phyloP scores from a whole-genome alignment of 2,329 filamentous ascomycete species.

The Alternaria sp. region DNA sequence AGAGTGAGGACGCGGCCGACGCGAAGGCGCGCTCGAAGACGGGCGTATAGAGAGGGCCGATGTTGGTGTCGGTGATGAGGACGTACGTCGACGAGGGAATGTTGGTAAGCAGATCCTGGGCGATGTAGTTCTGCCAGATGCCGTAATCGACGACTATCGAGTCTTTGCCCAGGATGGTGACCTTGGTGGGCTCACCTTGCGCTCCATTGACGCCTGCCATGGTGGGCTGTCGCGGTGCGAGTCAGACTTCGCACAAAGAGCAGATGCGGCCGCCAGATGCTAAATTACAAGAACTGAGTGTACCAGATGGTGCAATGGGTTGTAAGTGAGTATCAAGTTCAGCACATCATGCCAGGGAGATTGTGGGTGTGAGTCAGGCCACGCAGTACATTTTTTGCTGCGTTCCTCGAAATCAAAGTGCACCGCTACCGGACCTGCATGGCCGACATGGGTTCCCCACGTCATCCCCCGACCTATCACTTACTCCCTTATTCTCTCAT shows the following conservation, averaged over 20 bases:
- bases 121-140: conserved; percentile 84
- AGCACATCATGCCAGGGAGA: conserved; percentile 11
- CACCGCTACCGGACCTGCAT: conserved; percentile 26
- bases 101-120: conserved; percentile 78
- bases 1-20: conserved; percentile 54
- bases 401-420: conserved; percentile 13
- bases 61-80: conserved; percentile 94
- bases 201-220: conserved; percentile 44
- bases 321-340: background rate
- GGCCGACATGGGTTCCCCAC: conserved; percentile 17
- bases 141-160: conserved; percentile 92
- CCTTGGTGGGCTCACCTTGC: conserved; percentile 62
- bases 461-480: conserved; percentile 5
- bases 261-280: conserved; percentile 7
- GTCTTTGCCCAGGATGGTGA: conserved; percentile 86
- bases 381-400: conserved; percentile 10
- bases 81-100: conserved; percentile 90
- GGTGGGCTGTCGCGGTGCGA: conserved; percentile 23
- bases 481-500: background rate
- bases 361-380: conserved; percentile 11
- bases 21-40: conserved; percentile 74
- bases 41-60: conserved; percentile 81
- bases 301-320: conserved; percentile 10
- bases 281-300: background rate
- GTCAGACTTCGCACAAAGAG: conserved; percentile 18